Conservation (phyloP, 306 rosid genomes). For the Pyrus betulifolia region DNA sequence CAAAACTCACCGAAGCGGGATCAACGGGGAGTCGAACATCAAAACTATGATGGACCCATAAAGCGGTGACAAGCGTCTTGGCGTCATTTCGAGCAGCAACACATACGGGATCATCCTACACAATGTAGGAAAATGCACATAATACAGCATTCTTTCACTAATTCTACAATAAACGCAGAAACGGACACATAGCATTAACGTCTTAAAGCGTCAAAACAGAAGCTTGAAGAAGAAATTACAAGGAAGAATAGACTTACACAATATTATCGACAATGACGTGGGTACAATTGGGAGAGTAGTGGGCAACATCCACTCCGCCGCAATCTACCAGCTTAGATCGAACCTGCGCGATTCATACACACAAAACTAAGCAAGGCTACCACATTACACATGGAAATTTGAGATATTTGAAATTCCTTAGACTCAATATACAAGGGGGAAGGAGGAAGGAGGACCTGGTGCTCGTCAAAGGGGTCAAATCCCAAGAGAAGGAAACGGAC, state of each 20-base stretch:
- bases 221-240: not conserved
- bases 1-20: constrained; percentile 48
- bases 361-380: not conserved
- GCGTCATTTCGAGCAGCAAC: constrained; percentile 65
- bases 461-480: constrained; percentile 41
- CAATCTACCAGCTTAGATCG: constrained; percentile 64
- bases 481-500: constrained; percentile 62
- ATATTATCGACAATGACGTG: constrained; percentile 70
- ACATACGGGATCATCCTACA: constrained; percentile 73
- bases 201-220: not conserved
- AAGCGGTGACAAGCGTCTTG: constrained; percentile 62
- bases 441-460: constrained; percentile 28
- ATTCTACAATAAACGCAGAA: not conserved
- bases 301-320: constrained; percentile 67
- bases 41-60: constrained; percentile 84
- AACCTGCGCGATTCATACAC: constrained; percentile 32
- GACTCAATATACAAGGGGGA: not conserved
- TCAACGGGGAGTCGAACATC: constrained; percentile 64
- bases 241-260: constrained; percentile 25
- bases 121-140: not conserved
- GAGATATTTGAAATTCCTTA: not conserved
- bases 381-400: not conserved
- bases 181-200: not conserved
- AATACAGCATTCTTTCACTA: not conserved
- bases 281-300: constrained; percentile 50